Base-by-base conservation (phyloP, 2,329 filamentous ascomycete species). In the Exophiala mesophila region DNA sequence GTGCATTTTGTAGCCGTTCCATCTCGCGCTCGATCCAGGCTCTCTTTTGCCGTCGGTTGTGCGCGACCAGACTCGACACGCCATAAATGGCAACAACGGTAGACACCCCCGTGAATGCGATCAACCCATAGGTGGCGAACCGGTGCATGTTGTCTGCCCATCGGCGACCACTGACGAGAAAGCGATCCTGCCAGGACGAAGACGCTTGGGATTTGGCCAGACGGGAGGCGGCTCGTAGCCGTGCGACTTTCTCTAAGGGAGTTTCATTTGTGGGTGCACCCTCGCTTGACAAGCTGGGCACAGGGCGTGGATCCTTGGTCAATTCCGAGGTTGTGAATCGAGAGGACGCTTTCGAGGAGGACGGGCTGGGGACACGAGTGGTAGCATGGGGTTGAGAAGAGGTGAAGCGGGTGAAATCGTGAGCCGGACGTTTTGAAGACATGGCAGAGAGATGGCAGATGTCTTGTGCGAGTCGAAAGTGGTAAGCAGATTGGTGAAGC, bases 221-320 rank as follows among this genome's bases (percentile, higher is more conserved):
- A 45, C 79, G 71, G 60, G 83, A 80, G 48, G 82, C 80, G 33
- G 80, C 79, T 40, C 83, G 73, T 57, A 87, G 67, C 47, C 83
- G 73, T 51, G 78, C 74, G 24, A 87, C 82, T 55, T 81, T 79
- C 66, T 86, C 76, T 61, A 80, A 78, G 36, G 83, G 76, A 2
- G 81, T 83, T 66, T 87, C 82, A 49, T 57, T 55, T 44, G 47
- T 47, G 2, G 55, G 59, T 39, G 55, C 57, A 16, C 60, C 54
- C 12, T 53, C 59, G 35, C 45, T 40, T 55, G 44, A 29, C 38
- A 41, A 31, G 36, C 28, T 37, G 20, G 40, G 36, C 31, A 18
- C 44, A 35, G 39, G 39, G 48, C 41, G 13, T 6, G 43, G 26
- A 41, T 43, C 34, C 47, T 44, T 23, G 40, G 34, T 35, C 32